Base-by-base conservation (phyloP, 495 filamentous ascomycete species). In the Aeminium ludgeri region DNA sequence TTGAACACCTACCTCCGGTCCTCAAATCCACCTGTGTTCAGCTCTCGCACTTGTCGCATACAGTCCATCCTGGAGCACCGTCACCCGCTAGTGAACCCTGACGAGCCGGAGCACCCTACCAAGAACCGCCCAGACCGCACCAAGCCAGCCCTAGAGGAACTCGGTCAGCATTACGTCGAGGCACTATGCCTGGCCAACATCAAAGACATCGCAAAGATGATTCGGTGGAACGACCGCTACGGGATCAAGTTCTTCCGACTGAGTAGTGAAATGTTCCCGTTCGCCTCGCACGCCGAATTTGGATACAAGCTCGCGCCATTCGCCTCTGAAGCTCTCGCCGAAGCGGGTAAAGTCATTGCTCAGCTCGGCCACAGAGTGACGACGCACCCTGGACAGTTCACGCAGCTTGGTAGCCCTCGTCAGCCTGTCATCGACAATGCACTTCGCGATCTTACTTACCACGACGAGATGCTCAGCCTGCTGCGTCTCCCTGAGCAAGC, bases 191-290 rank as follows among this genome's bases (percentile, higher is more conserved):
- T 95, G 6, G 72, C 78, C 3, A 95, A 97, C 59, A 79, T 80
- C 16, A 67, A 72, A 25, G 86, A 95, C 50, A 71, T 95, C 5
- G 60, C 70, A 27, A 93, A 91, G 53, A 76, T 95, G 67, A 51
- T 96, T 16, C 70, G 76, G 1, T 97, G 89, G 89, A 95, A 96
- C 54, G 84, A 94, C 44, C 76, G 73, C 40, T 95, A 89, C 43
- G 76, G 74, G 30, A 96, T 95, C 61, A 89, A 80, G 53, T 91
- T 97, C 57, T 69, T 96, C 67, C 77, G 87, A 2, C 66, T 96
- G 15, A 87, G 80, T 49, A 89, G 80, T 49, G 89, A 93, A 53
- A 94, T 94, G 82, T 95, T 95, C 45, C 89, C 87, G 0, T 95
- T 95, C 55, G 86, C 89, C 0, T 87, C 80, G 36, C 86, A 95